Evolutionary conservation across 2,329 filamentous ascomycete species (phyloP), one percentile per base, ranked within the genome.

Genomic region (Thermothelomyces thermophilus): DNA sequence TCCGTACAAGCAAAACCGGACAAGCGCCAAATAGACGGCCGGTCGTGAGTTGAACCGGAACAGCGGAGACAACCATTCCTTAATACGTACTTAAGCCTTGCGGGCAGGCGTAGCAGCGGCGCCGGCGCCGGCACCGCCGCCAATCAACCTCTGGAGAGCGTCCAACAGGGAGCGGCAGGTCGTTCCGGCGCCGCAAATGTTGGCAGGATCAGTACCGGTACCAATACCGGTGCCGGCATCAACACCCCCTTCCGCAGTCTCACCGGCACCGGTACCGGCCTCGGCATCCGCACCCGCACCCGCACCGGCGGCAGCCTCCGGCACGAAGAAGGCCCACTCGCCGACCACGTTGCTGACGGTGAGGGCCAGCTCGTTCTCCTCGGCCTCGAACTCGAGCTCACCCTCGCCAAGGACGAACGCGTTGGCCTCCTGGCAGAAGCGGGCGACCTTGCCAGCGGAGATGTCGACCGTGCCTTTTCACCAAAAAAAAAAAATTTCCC

Each of bases 351-450:
- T 59, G 26, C 47, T 48, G 16, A 68, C 66, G 2, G 53, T 62
- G 0, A 64, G 45, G 0, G 62, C 61, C 2, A 68, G 50, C 58
- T 72, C 69, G 40, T 69, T 69, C 54, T 71, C 68, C 2, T 71
- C 69, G 1, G 48, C 64, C 56, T 72, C 69, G 35, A 70, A 71
- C 54, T 70, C 68, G n/a, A 66, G 58, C 58, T 70, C 68, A 47
- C 67, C 67, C 6, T 58, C 54, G 28, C 64, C 64, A 35, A 70
- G 63, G 46, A 70, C 59, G 44, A 70, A 71, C 13, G 58, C 60
- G 44, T 65, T 62, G 31, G 64, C 61, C 19, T 68, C 64, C 7
- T 58, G 55, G 53, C 62, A 66, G 34, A 72, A 62, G 22, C 63
- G 64, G 35, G 65, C 68, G 30, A 70, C 58, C 46, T 64, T 56